These are phyloP conservation scores for Goffeauzyma gilvescens DNA, from an alignment of 768 basidiomycete species.

Conservation along the genomic window DNA sequence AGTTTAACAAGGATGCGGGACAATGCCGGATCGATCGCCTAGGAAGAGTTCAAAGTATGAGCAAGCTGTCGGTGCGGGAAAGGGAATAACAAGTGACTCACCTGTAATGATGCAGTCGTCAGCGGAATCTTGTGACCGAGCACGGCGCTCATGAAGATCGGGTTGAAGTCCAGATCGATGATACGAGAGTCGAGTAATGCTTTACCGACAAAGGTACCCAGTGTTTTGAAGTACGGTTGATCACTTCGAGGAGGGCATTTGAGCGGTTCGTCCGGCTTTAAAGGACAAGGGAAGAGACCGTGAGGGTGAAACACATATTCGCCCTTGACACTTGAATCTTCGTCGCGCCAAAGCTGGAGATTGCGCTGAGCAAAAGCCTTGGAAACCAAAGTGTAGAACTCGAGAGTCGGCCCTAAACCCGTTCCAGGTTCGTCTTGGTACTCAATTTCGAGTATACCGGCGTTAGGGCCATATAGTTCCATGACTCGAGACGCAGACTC, in stretches of 20 bases:
- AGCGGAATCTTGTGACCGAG: conserved; percentile 71
- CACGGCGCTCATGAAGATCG: conserved; percentile 77
- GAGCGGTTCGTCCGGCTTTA: conserved; percentile 3
- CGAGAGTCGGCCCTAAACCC: conserved; percentile 86
- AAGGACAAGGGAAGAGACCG: conserved; percentile 74
- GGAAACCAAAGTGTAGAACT: conserved; percentile 95
- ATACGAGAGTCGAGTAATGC: conserved; percentile 93
- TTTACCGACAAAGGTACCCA: conserved; percentile 92
- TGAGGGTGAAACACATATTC: conserved; percentile 63
- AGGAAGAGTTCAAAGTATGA: conserved; percentile 1
- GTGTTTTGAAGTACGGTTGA: conserved; percentile 45
- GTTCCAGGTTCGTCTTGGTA: conserved; percentile 99
- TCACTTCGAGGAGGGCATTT: background rate
- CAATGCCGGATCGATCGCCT: conserved; percentile 69
- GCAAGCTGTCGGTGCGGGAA: background rate
- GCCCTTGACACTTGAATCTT: conserved; percentile 43
- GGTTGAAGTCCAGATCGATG: conserved; percentile 87
- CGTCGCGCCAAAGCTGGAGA: conserved; percentile 79
- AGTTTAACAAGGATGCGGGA: conserved; percentile 71
- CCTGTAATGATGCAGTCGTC: conserved; percentile 64
- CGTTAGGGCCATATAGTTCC: conserved; percentile 73
- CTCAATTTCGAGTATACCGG: conserved; percentile 86
- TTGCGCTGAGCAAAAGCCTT: conserved; percentile 80
- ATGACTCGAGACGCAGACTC: conserved; percentile 94
- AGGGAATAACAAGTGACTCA: conserved; percentile 30